Base-by-base conservation (phyloP, 2,329 filamentous ascomycete genomes). In the Aspergillus brasiliensis region DNA sequence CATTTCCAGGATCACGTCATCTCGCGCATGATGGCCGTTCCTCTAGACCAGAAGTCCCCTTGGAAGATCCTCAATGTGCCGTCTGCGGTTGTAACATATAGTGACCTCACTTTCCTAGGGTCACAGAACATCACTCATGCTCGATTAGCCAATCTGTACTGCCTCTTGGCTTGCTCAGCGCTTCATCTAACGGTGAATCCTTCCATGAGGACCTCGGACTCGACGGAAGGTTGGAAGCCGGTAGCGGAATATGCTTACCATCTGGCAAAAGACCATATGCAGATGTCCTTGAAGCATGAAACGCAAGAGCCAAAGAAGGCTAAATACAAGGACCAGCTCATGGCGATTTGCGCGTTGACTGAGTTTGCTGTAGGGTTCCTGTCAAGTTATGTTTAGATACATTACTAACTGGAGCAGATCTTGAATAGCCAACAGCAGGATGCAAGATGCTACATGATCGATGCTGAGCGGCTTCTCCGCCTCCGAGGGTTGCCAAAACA, bases 291-390 rank as follows among this genome's bases (percentile, higher is more conserved):
- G 11, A 66, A 70, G 25, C 47, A 65, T 5, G 74, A 77, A 53
- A 69, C 67, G 0, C 59, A 65, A 7, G 68, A 69, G 1, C 63
- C 69, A 8, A 67, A 67, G 28, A 72, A 71, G 52, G 73, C 74
- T 5, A 77, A 77, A 60, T 77, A 77, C 27, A 77, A 77, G 56
- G 73, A 77, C 21, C 74, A 76, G 54, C 59, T 77, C 21, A 76
- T 75, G 72, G 73, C 74, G 8, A 67, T 73, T 2, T 70, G 70
- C 25, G 69, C 67, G n/a, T 59, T 76, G 42, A 68, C 71, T n/a
- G 67, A 73, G 42, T 73, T 69, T 60, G 69, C 74, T 3, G 71
- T 77, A 64, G 58, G 70, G 23, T 2, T 7, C n/a, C 8, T 51
- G 15, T 3, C 8, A 3, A 8, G 11, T 13, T n/a, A 10, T 31